Conservation (phyloP, 179 eudicot genomes). For the Corrigiola litoralis region DNA sequence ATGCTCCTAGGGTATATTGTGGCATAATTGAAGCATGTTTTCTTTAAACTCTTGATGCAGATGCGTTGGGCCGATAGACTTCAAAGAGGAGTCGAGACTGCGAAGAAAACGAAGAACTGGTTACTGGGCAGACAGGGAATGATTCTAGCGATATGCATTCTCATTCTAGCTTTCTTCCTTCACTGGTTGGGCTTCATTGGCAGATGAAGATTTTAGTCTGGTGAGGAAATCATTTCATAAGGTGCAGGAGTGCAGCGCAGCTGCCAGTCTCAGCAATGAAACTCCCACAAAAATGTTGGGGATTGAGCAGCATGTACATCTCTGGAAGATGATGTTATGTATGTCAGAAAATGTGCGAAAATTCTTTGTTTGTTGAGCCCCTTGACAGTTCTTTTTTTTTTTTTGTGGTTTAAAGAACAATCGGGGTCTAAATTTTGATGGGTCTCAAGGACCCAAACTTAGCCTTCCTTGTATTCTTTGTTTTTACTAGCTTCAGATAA, state of each 20-base stretch:
- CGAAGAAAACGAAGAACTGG: conserved; percentile 84
- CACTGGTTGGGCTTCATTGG: conserved; percentile 84
- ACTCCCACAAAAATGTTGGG: not conserved
- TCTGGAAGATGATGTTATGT: conserved; percentile 2
- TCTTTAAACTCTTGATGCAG: conserved; percentile 34
- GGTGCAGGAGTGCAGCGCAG: not conserved
- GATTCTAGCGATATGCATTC: conserved; percentile 77
- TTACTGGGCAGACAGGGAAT: conserved; percentile 78
- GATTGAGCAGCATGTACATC: conserved; percentile 16
- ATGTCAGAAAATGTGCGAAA: conserved; percentile 14
- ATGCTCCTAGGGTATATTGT: too few relatives aligned
- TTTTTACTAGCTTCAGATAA: not conserved
- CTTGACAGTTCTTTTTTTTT: not conserved
- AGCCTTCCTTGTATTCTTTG: not conserved
- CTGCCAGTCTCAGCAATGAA: not conserved
- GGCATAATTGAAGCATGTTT: too few relatives aligned
- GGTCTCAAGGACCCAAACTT: not conserved
- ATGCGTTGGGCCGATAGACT: conserved; percentile 92
- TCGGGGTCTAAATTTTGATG: conserved; percentile 10
- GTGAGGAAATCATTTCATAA: not conserved
- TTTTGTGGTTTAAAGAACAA: conserved; percentile 6
- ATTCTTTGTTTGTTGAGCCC: conserved; percentile 17
- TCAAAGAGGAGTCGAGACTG: conserved; percentile 74
- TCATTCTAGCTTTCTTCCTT: conserved; percentile 70
- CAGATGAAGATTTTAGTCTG: conserved; percentile 21